Evolutionary conservation across 805 yeast genomes (phyloP).

Genomic region (Priceomyces fermenticarens): DNA sequence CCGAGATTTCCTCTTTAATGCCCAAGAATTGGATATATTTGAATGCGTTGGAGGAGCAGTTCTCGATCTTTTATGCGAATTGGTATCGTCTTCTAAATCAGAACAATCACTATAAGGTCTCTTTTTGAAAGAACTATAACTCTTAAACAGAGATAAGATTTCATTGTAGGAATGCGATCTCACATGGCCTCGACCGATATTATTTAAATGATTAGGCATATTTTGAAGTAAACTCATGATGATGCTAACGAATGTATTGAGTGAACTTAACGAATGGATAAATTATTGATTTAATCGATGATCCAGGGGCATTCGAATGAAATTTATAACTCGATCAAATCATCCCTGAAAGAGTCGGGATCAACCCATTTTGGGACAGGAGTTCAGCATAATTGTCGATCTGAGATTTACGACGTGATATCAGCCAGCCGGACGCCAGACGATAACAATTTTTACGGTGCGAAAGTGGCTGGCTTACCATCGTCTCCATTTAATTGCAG

Average conservation of each 20-base stretch:
- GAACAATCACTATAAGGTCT: conserved; percentile 25
- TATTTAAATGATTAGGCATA: conserved; percentile 27
- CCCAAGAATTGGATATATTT: conserved; percentile 2
- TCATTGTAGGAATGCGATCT: conserved; percentile 36
- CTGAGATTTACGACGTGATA: neutral
- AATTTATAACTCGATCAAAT: conserved; percentile 3
- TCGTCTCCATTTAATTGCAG: too few species aligned
- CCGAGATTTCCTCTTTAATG: conserved; percentile 14
- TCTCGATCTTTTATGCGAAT: conserved; percentile 33
- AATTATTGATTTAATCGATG: conserved; percentile 1
- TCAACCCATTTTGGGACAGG: conserved; percentile 7
- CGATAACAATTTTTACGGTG: too few species aligned
- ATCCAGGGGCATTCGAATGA: conserved; percentile 4
- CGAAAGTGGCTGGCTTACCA: conserved; percentile 1
- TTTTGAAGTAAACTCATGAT: conserved; percentile 32
- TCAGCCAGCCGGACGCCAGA: conserved; percentile 1
- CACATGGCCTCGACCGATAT: conserved; percentile 26
- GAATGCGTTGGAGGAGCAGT: conserved; percentile 48
- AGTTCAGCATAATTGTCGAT: conserved; percentile 7
- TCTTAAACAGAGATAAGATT: conserved; percentile 24
- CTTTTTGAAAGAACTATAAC: conserved; percentile 17
- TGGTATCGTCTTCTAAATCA: conserved; percentile 1
- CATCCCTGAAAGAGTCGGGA: conserved; percentile 1
- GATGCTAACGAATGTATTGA: conserved; percentile 1
- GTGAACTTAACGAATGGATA: conserved; percentile 7